phyloP scores from a whole-genome alignment of 2,329 filamentous ascomycete species.

The Talaromyces albobiverticillius region DNA sequence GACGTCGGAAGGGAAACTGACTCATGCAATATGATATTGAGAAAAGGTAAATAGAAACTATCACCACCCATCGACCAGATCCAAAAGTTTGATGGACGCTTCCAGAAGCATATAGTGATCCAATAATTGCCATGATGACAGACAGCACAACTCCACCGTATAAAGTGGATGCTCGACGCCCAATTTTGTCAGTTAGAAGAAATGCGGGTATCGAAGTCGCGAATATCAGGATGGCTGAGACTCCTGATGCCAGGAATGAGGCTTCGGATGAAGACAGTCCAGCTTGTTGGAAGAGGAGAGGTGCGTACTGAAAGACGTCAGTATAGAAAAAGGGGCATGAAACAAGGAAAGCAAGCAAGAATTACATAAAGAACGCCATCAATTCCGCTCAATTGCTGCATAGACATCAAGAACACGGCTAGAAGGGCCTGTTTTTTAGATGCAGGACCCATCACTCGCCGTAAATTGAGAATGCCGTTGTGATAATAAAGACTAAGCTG shows the following conservation, averaged over 20 bases:
- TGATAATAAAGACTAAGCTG: not conserved
- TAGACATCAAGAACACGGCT: slow-evolving; percentile 56
- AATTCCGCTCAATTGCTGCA: slow-evolving; percentile 61
- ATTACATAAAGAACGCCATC: slow-evolving; percentile 52
- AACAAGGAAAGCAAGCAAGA: not conserved
- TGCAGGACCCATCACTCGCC: not conserved
- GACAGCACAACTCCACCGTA: slow-evolving; percentile 52
- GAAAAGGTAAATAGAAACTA: slow-evolving; percentile 26
- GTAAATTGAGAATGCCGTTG: not conserved
- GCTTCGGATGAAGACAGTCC: slow-evolving; percentile 54
- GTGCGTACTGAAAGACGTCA: slow-evolving; percentile 51
- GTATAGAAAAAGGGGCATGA: not conserved
- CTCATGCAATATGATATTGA: slow-evolving; percentile 24
- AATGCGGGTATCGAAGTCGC: slow-evolving; percentile 55
- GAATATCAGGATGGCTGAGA: slow-evolving; percentile 59
- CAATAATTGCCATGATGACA: slow-evolving; percentile 32
- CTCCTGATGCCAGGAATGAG: slow-evolving; percentile 59
- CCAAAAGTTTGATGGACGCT: slow-evolving; percentile 26
- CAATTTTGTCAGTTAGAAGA: slow-evolving; percentile 57
- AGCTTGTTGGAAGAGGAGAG: slow-evolving; percentile 58
- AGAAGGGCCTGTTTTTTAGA: slow-evolving; percentile 44
- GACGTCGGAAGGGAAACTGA: not conserved
- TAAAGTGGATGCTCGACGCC: slow-evolving; percentile 53
- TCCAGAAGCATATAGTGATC: slow-evolving; percentile 29
- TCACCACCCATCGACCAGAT: slow-evolving; percentile 28